phyloP scores from a whole-genome alignment of 495 filamentous ascomycete species.

The Tuber aestivum region DNA sequence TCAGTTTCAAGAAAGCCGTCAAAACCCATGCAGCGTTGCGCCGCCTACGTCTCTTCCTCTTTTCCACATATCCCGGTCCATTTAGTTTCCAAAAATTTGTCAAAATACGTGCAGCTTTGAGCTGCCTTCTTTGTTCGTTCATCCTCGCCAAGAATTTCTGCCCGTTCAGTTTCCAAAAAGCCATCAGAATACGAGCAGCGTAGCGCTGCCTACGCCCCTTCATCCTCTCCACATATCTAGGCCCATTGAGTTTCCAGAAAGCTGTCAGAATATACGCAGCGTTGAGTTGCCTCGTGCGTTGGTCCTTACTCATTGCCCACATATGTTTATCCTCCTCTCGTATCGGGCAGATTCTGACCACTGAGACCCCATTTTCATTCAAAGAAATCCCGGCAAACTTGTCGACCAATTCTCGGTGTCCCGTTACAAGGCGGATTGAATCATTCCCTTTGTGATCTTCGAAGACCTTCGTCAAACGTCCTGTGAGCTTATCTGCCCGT shows the following conservation, averaged over 20 bases:
- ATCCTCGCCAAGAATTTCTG: too few species aligned
- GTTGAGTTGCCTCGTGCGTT: background rate
- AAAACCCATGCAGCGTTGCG: constrained; percentile 3
- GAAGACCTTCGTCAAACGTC: background rate
- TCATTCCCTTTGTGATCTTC: background rate
- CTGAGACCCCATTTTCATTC: background rate
- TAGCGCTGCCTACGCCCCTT: constrained; percentile 4
- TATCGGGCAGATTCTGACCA: background rate
- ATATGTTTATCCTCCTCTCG: background rate
- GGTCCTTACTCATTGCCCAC: background rate
- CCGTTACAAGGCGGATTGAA: background rate
- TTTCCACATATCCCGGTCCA: too few species aligned
- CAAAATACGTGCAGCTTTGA: constrained; percentile 12
- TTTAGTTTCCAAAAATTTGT: too few species aligned
- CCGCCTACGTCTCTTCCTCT: too few species aligned
- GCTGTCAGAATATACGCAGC: constrained; percentile 10
- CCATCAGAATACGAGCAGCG: background rate
- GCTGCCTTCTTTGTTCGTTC: too few species aligned
- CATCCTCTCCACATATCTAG: constrained; percentile 5
- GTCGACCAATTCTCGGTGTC: background rate
- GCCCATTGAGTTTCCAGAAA: constrained; percentile 12
- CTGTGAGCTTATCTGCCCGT: background rate
- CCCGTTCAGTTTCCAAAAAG: constrained; percentile 8
- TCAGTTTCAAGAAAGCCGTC: constrained; percentile 8
- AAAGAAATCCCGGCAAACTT: constrained; percentile 7